Evolutionary conservation across 2,329 filamentous ascomycete species (phyloP), one percentile per base, ranked within the genome.

Genomic region (Fusarium hainanense): DNA sequence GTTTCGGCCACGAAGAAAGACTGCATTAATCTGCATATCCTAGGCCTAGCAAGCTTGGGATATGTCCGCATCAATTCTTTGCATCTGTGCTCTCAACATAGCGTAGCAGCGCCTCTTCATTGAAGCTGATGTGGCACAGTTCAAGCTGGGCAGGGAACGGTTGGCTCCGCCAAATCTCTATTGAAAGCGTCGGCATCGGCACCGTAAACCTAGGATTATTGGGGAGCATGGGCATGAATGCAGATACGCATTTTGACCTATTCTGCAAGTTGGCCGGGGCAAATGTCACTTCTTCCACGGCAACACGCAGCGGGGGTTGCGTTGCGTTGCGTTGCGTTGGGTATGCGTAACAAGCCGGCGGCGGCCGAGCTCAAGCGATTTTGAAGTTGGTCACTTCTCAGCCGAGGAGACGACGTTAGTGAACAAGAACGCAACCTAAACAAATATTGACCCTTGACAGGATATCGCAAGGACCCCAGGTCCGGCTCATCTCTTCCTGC

Each of bases 281-380:
- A 43, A 37, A 42, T 25, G 44, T 46, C 32, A 11, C 44, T 25
- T 18, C 11, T 20, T 43, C 34, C n/a, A 55, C 52, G n/a, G 13
- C 43, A 20, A 51, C 27, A 21, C 16, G 37, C 30, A 48, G 50
- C 50, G 43, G 14, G 47, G 37, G 43, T 55, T 67, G 21, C 58
- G 32, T 61, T 68, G 47, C 43, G 49, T 18, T 32, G 30, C 32
- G 43, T 55, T 68, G 18, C 58, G 32, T 61, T 68, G 47, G 34
- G 50, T 56, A 44, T 28, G 43, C n/a, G 23, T 37, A 52, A 41
- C 44, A 66, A 68, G 68, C 55, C 68, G 68, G 49, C 47, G 41
- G 32, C 64, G 68, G 52, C 68, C 64, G 68, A 69, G 59, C 55
- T 58, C 55, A 66, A 71, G 58, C 63, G 58, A 48, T 47, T 57